These are phyloP conservation scores for Durotheca rogersii DNA, from an alignment of 495 filamentous ascomycete species.

Conservation along the genomic window DNA sequence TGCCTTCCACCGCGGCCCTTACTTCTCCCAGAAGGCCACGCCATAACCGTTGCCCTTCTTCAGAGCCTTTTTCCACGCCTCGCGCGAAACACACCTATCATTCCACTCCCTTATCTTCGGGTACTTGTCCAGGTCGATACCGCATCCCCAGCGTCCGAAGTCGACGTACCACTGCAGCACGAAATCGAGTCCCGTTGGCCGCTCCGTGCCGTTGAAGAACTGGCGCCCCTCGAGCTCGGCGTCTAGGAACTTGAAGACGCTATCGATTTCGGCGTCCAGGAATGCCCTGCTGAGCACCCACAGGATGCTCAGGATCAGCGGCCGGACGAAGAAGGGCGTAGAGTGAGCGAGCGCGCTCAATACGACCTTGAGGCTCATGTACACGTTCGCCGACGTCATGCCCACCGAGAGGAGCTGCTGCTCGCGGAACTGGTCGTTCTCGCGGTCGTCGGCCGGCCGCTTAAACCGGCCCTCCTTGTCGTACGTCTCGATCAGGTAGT, in stretches of 20 bases:
- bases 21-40: slow-evolving; percentile 4
- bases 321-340: slow-evolving; percentile 17
- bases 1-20: too few relatives aligned
- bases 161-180: slow-evolving; percentile 27
- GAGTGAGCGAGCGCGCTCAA: slow-evolving; percentile 1
- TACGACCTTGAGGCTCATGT: slow-evolving; percentile 15
- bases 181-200: slow-evolving; percentile 29
- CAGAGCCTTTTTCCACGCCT: slow-evolving; percentile 33
- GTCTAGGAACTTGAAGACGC: slow-evolving; percentile 10
- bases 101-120: slow-evolving; percentile 26
- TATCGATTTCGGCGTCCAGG: slow-evolving; percentile 15
- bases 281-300: slow-evolving; percentile 6
- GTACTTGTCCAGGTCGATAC: slow-evolving; percentile 27
- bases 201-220: slow-evolving; percentile 25
- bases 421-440: slow-evolving; percentile 27
- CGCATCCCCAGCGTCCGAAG: slow-evolving; percentile 23
- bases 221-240: slow-evolving; percentile 13
- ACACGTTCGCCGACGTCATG: slow-evolving; percentile 8
- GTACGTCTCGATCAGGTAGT: slow-evolving; percentile 30
- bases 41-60: slow-evolving; percentile 39
- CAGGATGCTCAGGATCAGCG: neutral
- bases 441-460: neutral
- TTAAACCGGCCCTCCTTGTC: slow-evolving; percentile 24
- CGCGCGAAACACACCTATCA: slow-evolving; percentile 19
- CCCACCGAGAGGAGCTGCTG: slow-evolving; percentile 25